phyloP scores from a whole-genome alignment of 1,284 basidiomycete species.

The Paramarasmius palmivorus region DNA sequence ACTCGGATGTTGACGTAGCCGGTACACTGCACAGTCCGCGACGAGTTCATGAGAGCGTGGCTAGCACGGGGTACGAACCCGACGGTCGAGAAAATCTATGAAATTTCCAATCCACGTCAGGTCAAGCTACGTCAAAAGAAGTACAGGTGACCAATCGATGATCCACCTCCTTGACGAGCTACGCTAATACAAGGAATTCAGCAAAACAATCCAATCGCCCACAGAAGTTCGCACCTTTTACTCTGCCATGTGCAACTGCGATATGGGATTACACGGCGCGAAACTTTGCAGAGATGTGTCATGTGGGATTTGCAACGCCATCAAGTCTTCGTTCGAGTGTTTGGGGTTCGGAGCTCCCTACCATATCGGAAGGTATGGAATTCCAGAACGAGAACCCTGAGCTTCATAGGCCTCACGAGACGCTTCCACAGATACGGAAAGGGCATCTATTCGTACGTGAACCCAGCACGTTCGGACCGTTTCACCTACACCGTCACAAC shows the following conservation, averaged over 20 bases:
- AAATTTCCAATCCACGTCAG: constrained; percentile 43
- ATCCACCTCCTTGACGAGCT: background rate
- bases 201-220: constrained; percentile 12
- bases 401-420: background rate
- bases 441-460: constrained; percentile 59
- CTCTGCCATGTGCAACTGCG: constrained; percentile 63
- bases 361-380: constrained; percentile 53
- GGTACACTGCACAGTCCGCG: constrained; percentile 37
- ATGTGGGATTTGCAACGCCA: constrained; percentile 60
- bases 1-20: too few relatives aligned
- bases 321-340: constrained; percentile 51
- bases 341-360: constrained; percentile 53
- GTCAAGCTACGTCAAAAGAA: constrained; percentile 40
- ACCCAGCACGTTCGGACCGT: constrained; percentile 53
- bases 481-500: constrained; percentile 60
- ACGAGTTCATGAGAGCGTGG: constrained; percentile 51
- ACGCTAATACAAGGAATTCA: constrained; percentile 6
- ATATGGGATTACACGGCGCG: constrained; percentile 53
- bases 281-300: constrained; percentile 55
- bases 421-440: constrained; percentile 46
- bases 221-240: constrained; percentile 57
- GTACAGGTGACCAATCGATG: constrained; percentile 41
- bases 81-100: constrained; percentile 52
- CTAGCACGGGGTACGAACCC: constrained; percentile 34
- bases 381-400: background rate